Percentiles rank a stretch among this genome's conserved stretches.
phyloP scores from a whole-genome alignment of 139 green algal species.

The Chlamydomonas sp. region DNA sequence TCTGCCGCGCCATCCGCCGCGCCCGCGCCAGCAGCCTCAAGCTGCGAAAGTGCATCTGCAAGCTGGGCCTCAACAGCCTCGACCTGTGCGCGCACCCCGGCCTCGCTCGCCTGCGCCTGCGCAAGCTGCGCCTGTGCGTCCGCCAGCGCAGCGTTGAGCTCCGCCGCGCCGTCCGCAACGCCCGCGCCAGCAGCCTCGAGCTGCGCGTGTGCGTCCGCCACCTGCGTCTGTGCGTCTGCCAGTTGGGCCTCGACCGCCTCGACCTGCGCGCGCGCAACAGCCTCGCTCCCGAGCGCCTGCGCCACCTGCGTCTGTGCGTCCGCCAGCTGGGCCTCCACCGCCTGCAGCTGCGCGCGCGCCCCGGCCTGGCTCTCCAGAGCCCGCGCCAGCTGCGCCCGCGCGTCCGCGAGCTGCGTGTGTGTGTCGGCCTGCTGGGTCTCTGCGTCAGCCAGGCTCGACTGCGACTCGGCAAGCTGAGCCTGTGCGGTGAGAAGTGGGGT shows the following conservation, averaged over 20 bases:
- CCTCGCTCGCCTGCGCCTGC: not conserved
- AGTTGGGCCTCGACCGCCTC: too few relatives aligned
- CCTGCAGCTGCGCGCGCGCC: not conserved
- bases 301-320: too few relatives aligned
- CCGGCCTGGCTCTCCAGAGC: not conserved
- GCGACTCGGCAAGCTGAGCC: too few relatives aligned
- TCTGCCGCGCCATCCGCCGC: too few relatives aligned
- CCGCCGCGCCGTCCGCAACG: not conserved
- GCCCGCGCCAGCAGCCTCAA: too few relatives aligned
- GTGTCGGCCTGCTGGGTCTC: not conserved
- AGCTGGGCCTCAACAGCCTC: not conserved
- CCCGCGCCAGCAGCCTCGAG: too few relatives aligned
- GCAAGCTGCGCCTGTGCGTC: not conserved
- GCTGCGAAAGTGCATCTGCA: conserved; percentile 1
- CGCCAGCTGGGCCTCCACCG: not conserved
- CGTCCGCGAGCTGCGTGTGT: not conserved
- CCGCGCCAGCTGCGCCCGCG: not conserved
- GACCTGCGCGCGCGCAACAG: not conserved
- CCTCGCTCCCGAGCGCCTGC: too few relatives aligned
- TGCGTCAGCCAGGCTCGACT: too few relatives aligned
- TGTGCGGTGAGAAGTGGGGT: too few relatives aligned
- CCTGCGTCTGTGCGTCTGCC: not conserved
- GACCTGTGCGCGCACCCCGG: not conserved
- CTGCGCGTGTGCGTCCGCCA: not conserved
- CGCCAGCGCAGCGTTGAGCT: not conserved